phyloP scores from a whole-genome alignment of 2,329 filamentous ascomycete genomes.

The Claviceps humidiphila region DNA sequence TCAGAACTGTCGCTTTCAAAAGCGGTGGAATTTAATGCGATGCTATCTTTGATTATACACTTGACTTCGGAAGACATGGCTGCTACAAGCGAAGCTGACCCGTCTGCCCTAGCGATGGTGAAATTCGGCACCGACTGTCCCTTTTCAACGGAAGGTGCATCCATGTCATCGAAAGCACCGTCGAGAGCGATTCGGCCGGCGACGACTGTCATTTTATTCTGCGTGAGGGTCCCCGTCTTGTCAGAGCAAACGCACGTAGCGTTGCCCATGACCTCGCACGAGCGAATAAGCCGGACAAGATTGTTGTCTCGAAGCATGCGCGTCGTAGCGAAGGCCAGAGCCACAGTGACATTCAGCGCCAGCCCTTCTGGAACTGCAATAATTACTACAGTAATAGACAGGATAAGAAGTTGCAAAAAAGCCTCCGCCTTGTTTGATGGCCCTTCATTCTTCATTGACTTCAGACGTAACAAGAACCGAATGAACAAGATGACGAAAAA shows the following conservation, averaged over 20 bases:
- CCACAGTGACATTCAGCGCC: conserved; percentile 46
- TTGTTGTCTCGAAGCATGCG: conserved; percentile 52
- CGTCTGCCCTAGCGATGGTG: conserved; percentile 13
- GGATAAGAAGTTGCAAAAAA: conserved; percentile 46
- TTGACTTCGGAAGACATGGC: conserved; percentile 21
- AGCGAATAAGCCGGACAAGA: conserved; percentile 43
- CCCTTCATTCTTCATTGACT: conserved; percentile 21
- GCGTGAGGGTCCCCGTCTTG: conserved; percentile 52
- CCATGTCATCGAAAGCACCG: conserved; percentile 23
- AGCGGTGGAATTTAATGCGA: conserved; percentile 38
- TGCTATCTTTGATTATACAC: conserved; percentile 24
- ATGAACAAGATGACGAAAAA: conserved; percentile 30
- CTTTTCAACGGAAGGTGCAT: conserved; percentile 10
- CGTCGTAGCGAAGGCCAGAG: conserved; percentile 48
- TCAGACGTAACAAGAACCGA: conserved; percentile 22
- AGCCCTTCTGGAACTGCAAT: conserved; percentile 48
- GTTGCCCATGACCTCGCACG: conserved; percentile 52
- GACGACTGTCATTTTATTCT: conserved; percentile 50
- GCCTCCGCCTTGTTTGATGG: conserved; percentile 38
- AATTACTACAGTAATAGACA: conserved; percentile 45
- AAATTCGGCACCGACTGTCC: conserved; percentile 11
- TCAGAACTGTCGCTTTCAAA: conserved; percentile 32
- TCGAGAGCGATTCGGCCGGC: conserved; percentile 37
- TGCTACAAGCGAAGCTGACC: conserved; percentile 17
- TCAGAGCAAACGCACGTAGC: conserved; percentile 52